phyloP scores from a whole-genome alignment of 169 alveolate species.

The Plasmodium sp. region DNA sequence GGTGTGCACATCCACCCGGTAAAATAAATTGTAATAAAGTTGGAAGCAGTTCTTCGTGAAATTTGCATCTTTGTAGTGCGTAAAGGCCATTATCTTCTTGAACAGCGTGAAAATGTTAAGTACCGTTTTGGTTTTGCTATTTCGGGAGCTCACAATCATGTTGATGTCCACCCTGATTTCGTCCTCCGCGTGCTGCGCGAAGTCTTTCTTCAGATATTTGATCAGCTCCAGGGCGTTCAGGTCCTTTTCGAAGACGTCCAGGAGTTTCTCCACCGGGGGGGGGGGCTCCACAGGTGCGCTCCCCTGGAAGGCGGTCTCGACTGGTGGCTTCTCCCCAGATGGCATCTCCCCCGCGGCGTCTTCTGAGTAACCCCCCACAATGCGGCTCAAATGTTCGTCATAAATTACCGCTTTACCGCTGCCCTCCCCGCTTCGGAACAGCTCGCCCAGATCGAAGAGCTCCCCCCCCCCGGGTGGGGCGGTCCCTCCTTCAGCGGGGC shows the following conservation, averaged over 20 bases:
- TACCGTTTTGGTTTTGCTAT: constrained; percentile 7
- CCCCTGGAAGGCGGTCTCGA: no score
- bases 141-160: constrained; percentile 27
- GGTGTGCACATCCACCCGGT: not conserved
- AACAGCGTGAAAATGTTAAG: constrained; percentile 23
- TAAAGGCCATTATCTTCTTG: constrained; percentile 10
- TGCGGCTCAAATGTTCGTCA: constrained; percentile 28
- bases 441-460: not conserved
- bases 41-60: constrained; percentile 63
- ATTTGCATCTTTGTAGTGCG: constrained; percentile 42
- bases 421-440: not conserved
- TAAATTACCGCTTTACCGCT: not conserved
- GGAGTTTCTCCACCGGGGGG: not conserved
- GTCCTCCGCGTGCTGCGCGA: not conserved
- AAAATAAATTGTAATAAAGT: constrained; percentile 46
- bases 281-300: not conserved
- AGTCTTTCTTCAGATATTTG: constrained; percentile 28
- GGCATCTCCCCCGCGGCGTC: not conserved
- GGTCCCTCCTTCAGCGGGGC: not conserved
- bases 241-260: constrained; percentile 61
- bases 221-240: constrained; percentile 42
- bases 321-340: not conserved
- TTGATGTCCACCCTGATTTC: constrained; percentile 30
- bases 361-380: not conserved
- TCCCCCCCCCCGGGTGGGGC: not conserved